Base-by-base conservation (phyloP, 108 stramenopile species). In the Cyclotella baltica region DNA sequence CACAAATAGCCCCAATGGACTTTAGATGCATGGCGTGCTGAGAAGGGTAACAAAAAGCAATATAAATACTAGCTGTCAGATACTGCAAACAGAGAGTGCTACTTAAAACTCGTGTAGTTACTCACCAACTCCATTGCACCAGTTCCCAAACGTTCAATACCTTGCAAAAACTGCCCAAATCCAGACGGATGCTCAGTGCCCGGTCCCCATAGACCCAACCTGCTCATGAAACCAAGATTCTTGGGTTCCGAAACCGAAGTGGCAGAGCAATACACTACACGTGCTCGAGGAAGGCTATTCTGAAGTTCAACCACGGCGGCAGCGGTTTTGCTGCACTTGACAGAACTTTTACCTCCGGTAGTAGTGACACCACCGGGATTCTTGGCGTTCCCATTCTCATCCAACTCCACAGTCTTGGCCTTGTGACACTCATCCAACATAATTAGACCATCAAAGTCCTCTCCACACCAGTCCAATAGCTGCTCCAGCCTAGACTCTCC, bases 171-270 rank as follows among this genome's bases (percentile, higher is more conserved):
- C 50, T 88, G 85, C 15, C 72, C 67, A 27, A 89, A 89, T 30
- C 84, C 84, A 16, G 30, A 37, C 34, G 85, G 83, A 43, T 85
- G 83, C 22, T 75, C 83, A 15, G 83, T 80, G 9, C 67, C 73
- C 25, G 62, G 77, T 19, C 90, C 90, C 88, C 88, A 90, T 43
- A 90, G 78, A 18, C 90, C 90, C 15, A 90, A 85, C n/a, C 75
- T 30, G 36, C 67, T 78, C 91, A 92, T 92, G 77, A 90, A 92
- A 28, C 87, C 88, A 31, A 92, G 83, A 70, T 89, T 89, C 29
- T 77, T 65, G 0, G 88, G 86, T 36, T 90, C 87, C 0, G 82
- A 81, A 13, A 89, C 91, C 29, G 85, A 81, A 0, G 92, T 92
- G 36, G 92, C 91, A 1, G 76, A 82, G 50, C 85, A 89, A 75